Evolutionary conservation across 441 rosid species (phyloP).

Genomic region (Erodium chrysanthum): DNA sequence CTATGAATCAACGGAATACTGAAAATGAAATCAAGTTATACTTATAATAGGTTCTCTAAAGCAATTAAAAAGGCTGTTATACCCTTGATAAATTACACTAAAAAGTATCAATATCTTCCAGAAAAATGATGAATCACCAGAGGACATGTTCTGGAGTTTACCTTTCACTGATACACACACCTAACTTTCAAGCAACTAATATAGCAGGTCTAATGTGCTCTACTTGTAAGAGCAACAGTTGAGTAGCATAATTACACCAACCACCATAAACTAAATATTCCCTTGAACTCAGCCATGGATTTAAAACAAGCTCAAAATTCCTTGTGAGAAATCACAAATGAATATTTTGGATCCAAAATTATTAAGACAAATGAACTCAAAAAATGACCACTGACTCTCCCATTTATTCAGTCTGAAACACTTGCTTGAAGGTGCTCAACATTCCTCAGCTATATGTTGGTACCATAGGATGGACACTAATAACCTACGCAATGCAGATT

Average conservation of each 20-base stretch:
- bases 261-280: background rate
- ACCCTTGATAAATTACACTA: no score
- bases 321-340: background rate
- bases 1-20: background rate
- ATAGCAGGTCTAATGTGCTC: background rate
- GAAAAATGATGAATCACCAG: no score
- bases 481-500: background rate
- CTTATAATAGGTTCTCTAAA: background rate
- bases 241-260: background rate
- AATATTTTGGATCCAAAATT: background rate
- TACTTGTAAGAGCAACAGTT: background rate
- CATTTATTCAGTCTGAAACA: background rate
- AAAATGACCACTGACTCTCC: background rate
- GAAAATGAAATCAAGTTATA: no score
- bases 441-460: background rate
- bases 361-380: background rate
- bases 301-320: background rate
- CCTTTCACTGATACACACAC: background rate
- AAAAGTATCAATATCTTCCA: no score
- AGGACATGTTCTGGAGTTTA: background rate
- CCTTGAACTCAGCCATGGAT: background rate
- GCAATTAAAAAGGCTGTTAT: background rate
- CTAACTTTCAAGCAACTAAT: background rate
- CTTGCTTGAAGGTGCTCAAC: background rate
- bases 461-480: background rate